Conservation (phyloP, 768 basidiomycete species). For the Agaricus sinodeliciosus region DNA sequence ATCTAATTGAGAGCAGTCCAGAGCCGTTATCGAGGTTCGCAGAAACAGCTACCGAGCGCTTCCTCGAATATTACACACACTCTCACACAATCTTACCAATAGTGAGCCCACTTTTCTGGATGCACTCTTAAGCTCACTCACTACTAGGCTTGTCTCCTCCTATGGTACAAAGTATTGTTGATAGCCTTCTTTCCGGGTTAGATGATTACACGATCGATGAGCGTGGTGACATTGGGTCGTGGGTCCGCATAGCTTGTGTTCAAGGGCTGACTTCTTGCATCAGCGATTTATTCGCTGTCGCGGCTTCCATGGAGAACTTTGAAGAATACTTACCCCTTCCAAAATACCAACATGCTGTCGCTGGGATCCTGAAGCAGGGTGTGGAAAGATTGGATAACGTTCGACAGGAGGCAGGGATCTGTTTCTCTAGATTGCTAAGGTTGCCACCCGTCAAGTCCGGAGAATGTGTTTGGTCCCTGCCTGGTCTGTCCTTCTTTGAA, state of each 20-base stretch:
- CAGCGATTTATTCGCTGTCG: constrained; percentile 41
- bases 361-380: constrained; percentile 79
- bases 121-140: constrained; percentile 8
- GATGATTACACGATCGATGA: constrained; percentile 91
- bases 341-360: constrained; percentile 50
- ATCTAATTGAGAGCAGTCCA: constrained; percentile 16
- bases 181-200: constrained; percentile 62
- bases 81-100: constrained; percentile 33
- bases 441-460: constrained; percentile 35
- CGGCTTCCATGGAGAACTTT: constrained; percentile 36
- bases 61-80: constrained; percentile 39
- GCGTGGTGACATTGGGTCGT: constrained; percentile 95
- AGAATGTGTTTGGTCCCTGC: constrained; percentile 46
- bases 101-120: constrained; percentile 30
- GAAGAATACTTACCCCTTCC: constrained; percentile 53
- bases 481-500: constrained; percentile 37
- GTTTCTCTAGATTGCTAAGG: constrained; percentile 45
- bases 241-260: constrained; percentile 81
- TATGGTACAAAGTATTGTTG: constrained; percentile 41
- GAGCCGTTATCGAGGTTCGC: constrained; percentile 32
- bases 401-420: constrained; percentile 68
- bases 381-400: constrained; percentile 90
- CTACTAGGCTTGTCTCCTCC: constrained; percentile 41
- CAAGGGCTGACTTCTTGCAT: constrained; percentile 52
- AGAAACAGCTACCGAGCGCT: constrained; percentile 38